phyloP scores from a whole-genome alignment of 768 basidiomycete species.

The Auriscalpium microsporum region DNA sequence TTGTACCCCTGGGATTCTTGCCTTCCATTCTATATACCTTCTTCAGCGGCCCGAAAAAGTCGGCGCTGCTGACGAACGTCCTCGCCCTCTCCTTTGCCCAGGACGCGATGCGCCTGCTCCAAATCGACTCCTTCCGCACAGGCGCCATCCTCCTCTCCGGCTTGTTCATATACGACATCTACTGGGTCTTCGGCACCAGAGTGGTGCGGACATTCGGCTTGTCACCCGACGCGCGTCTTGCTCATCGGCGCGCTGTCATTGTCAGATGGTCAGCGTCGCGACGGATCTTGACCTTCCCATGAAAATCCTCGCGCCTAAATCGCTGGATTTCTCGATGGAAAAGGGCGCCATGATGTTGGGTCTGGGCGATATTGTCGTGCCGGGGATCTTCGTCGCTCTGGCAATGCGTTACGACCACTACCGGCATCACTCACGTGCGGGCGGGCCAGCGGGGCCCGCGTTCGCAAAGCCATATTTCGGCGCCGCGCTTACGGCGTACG shows the following conservation, averaged over 20 bases:
- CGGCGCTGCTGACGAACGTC: constrained; percentile 72
- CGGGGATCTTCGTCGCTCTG: constrained; percentile 67
- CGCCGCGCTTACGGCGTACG: constrained; percentile 61
- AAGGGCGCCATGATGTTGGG: constrained; percentile 85
- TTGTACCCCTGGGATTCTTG: constrained; percentile 51
- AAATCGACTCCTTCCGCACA: constrained; percentile 84
- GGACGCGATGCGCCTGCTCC: constrained; percentile 70
- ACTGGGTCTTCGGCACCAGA: constrained; percentile 88
- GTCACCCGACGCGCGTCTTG: not conserved
- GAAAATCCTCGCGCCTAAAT: constrained; percentile 84
- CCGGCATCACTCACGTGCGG: constrained; percentile 27
- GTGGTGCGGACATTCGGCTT: constrained; percentile 48
- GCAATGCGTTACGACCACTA: constrained; percentile 79
- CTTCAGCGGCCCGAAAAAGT: constrained; percentile 32
- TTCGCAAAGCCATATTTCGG: constrained; percentile 73
- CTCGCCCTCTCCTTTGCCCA: constrained; percentile 69
- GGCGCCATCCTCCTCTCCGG: constrained; percentile 76
- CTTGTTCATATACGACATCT: constrained; percentile 89
- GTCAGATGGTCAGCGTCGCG: constrained; percentile 89
- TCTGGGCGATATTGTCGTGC: constrained; percentile 75
- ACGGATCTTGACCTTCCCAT: constrained; percentile 87
- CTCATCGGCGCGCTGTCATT: not conserved
- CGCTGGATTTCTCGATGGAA: constrained; percentile 35
- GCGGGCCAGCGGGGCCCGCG: constrained; percentile 13
- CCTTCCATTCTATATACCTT: constrained; percentile 61